Evolutionary conservation across 108 stramenopile species (phyloP).

Genomic region (Nannochloropsis salina): DNA sequence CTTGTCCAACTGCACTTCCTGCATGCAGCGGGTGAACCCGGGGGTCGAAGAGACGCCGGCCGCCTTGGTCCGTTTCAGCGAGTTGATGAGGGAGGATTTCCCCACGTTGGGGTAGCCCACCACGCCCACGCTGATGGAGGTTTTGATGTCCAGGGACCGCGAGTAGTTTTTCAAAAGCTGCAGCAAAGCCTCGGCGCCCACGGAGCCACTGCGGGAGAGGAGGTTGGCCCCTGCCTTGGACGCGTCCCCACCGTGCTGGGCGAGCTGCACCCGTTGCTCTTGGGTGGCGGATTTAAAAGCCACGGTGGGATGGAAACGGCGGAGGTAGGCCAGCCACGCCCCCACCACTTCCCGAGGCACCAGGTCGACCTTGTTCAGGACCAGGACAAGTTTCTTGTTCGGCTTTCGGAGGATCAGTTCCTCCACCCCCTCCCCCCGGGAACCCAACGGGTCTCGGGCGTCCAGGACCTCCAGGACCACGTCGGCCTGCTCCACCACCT

Average conservation of each 20-base stretch:
- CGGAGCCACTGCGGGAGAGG: slow-evolving; percentile 53
- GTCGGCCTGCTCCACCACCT: slow-evolving; percentile 89
- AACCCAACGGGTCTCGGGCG: slow-evolving; percentile 93
- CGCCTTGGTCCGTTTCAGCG: slow-evolving; percentile 77
- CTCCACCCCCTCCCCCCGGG: slow-evolving; percentile 71
- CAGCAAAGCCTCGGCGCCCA: slow-evolving; percentile 87
- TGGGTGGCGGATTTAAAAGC: slow-evolving; percentile 84
- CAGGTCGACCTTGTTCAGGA: slow-evolving; percentile 96
- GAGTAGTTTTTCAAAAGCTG: slow-evolving; percentile 97
- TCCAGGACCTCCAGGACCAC: slow-evolving; percentile 96
- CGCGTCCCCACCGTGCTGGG: slow-evolving; percentile 51
- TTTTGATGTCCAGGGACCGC: slow-evolving; percentile 56
- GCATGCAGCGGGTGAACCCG: slow-evolving; percentile 90
- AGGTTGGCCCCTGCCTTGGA: slow-evolving; percentile 41
- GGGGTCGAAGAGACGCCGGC: slow-evolving; percentile 91
- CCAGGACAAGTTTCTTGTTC: slow-evolving; percentile 92
- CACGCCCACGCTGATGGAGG: slow-evolving; percentile 56
- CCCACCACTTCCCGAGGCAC: slow-evolving; percentile 87
- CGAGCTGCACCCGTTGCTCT: background rate
- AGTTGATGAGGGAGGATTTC: slow-evolving; percentile 87
- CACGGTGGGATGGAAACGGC: slow-evolving; percentile 70
- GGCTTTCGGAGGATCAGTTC: slow-evolving; percentile 70
- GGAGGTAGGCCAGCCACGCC: slow-evolving; percentile 79
- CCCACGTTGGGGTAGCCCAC: slow-evolving; percentile 88
- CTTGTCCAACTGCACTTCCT: slow-evolving; percentile 92